A percentile compares a stretch with the other conserved stretches of the same genome.
Conservation (phyloP, 805 yeast genomes). For the Wilhelminamyces savonicus region DNA sequence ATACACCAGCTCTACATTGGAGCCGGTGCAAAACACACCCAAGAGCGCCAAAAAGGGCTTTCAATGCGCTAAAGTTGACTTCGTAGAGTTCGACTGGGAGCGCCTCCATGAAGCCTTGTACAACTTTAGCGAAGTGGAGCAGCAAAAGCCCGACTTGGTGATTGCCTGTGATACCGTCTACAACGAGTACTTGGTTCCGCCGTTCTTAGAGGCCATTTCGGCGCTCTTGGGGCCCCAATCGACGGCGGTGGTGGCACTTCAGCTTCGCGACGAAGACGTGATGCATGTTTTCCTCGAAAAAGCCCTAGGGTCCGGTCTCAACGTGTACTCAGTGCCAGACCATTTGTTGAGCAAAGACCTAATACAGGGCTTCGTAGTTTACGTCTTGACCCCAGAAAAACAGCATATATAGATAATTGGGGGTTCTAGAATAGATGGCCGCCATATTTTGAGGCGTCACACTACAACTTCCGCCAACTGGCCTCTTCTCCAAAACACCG, state of each 20-base stretch:
- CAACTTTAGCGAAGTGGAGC: conserved; percentile 4
- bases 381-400: conserved; percentile 23
- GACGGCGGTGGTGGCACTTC: conserved; percentile 40
- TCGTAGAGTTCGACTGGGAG: conserved; percentile 61
- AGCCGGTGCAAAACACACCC: background rate
- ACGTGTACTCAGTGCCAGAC: conserved; percentile 27
- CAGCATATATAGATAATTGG: no score
- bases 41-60: conserved; percentile 1
- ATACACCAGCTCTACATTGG: conserved; percentile 6
- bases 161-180: conserved; percentile 64
- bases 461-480: no score
- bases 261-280: conserved; percentile 47
- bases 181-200: conserved; percentile 52
- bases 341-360: conserved; percentile 23
- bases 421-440: no score
- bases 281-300: conserved; percentile 39
- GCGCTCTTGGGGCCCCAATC: conserved; percentile 19
- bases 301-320: conserved; percentile 23
- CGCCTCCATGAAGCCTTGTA: conserved; percentile 26
- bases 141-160: conserved; percentile 43
- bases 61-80: conserved; percentile 27
- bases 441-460: no score
- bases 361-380: conserved; percentile 41
- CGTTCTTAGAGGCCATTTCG: conserved; percentile 40
- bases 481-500: no score